Conservation (phyloP, 1,139 yeast genomes). For the Suhomyces yuchorum region DNA sequence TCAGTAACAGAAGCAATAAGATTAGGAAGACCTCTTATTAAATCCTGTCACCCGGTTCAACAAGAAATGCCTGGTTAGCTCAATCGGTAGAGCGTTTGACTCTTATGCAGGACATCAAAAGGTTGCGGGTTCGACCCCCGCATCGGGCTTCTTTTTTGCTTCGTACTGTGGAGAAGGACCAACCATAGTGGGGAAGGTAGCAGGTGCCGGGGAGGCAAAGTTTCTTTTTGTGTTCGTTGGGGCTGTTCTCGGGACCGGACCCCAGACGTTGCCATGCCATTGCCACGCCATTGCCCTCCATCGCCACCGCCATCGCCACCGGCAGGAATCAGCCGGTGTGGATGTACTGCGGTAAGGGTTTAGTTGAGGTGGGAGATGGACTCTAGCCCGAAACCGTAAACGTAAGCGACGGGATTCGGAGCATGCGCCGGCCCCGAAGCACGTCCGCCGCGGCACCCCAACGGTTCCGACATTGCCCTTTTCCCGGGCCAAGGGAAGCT, state of each 20-base stretch:
- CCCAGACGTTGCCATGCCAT: neutral
- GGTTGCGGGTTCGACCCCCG: conserved; percentile 56
- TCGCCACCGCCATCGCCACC: neutral
- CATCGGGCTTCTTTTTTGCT: conserved; percentile 36
- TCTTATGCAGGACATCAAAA: conserved; percentile 31
- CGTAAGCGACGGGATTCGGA: conserved; percentile 3
- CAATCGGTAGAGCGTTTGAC: conserved; percentile 21
- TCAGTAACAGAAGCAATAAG: no score
- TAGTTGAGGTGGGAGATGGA: neutral
- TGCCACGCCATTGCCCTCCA: neutral
- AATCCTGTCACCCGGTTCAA: no score
- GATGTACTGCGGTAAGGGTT: neutral
- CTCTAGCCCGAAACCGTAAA: neutral
- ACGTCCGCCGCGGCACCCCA: conserved; percentile 4
- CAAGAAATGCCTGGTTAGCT: conserved; percentile 17
- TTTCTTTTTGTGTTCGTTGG: no score
- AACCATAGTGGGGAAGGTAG: no score
- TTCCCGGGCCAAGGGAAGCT: conserved; percentile 12
- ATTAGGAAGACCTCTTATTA: no score
- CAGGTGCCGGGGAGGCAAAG: no score
- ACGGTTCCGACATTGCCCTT: conserved; percentile 8
- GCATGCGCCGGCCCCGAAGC: neutral
- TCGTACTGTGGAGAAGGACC: no score
- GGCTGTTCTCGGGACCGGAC: no score
- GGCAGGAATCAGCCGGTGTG: neutral